A percentile compares a stretch with the other conserved stretches of the same genome.
Evolutionary conservation across 768 basidiomycete genomes (phyloP).

Genomic region (Coprinopsis sp.): DNA sequence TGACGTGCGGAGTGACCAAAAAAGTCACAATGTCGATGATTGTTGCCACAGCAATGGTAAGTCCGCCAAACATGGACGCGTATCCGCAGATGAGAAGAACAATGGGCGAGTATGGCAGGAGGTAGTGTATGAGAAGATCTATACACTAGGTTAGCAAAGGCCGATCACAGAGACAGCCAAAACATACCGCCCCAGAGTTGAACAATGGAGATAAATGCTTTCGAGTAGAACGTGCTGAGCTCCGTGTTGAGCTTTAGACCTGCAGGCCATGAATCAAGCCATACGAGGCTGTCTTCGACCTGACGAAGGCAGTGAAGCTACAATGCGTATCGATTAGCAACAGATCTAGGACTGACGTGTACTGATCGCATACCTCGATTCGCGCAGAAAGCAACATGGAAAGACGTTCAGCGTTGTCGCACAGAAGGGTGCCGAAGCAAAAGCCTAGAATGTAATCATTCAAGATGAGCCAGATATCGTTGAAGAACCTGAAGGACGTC

Average conservation of each 20-base stretch:
- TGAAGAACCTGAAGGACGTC: slow-evolving; percentile 67
- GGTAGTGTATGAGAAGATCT: neutral
- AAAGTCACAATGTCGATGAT: slow-evolving; percentile 10
- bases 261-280: slow-evolving; percentile 95
- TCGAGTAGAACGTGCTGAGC: slow-evolving; percentile 81
- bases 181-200: slow-evolving; percentile 69
- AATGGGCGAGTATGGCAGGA: slow-evolving; percentile 16
- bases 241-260: slow-evolving; percentile 96
- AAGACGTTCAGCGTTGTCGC: slow-evolving; percentile 55
- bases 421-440: slow-evolving; percentile 65
- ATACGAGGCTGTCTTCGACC: slow-evolving; percentile 53
- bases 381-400: slow-evolving; percentile 31
- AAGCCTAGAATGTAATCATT: slow-evolving; percentile 88
- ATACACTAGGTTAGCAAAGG: slow-evolving; percentile 1
- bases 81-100: slow-evolving; percentile 24
- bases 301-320: slow-evolving; percentile 37
- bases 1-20: slow-evolving; percentile 59
- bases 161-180: neutral
- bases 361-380: slow-evolving; percentile 43
- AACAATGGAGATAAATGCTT: slow-evolving; percentile 61
- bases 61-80: slow-evolving; percentile 18
- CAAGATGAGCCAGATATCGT: slow-evolving; percentile 83
- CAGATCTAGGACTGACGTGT: neutral
- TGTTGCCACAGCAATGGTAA: slow-evolving; percentile 10
- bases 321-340: neutral